Base-by-base conservation (phyloP, 352 stramenopile genomes). In the Phytophthora europaea region DNA sequence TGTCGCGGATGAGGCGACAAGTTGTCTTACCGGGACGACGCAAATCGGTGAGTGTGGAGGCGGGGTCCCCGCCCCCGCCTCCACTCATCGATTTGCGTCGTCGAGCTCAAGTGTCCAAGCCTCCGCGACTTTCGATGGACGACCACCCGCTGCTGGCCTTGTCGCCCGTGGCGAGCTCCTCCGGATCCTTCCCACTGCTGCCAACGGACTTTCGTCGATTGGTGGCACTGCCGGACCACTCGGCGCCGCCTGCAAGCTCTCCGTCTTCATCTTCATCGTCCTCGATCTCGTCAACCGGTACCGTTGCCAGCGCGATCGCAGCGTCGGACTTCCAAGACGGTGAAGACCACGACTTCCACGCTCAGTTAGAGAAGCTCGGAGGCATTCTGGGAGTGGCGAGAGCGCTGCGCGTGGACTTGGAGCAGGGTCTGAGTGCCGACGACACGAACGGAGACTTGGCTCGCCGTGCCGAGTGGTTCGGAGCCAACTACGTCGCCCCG, bases 341-440 rank as follows among this genome's bases (percentile, higher is more conserved):
- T 26, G 47, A 62, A 43, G 38, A 31, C 1, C 55, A 48, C 5
- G 43, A 59, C 34, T 72, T 72, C 20, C 56, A 70, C 8, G 55
- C 79, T 34, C 75, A 83, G 36, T 54, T 89, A 43, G 64, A 74
- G 23, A 26, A 22, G n/a, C 69, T 89, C 16, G 83, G 83, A 22
- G 84, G 83, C 1, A 63, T 88, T 26, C 64, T 80, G 22, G 83
- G 84, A 23, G 65, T 92, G 22, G 83, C 78, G 13, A 56, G 67
- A 5, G 54, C 53, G 12, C 72, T 90, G 10, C 56, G 65, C 20
- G 79, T 89, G 6, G 66, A 84, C 47, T 61, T 92, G 51, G 66
- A 69, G 20, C 67, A 73, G 43, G 84, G 76, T 12, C 55, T 71
- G 15, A 26, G 53, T 52, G 50, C 50, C 3, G 51, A 7, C 15